A percentile compares a stretch with the other conserved stretches of the same genome.
These are phyloP conservation scores for Camillea tinctor DNA, from an alignment of 2,329 filamentous ascomycete species.

Conservation along the genomic window DNA sequence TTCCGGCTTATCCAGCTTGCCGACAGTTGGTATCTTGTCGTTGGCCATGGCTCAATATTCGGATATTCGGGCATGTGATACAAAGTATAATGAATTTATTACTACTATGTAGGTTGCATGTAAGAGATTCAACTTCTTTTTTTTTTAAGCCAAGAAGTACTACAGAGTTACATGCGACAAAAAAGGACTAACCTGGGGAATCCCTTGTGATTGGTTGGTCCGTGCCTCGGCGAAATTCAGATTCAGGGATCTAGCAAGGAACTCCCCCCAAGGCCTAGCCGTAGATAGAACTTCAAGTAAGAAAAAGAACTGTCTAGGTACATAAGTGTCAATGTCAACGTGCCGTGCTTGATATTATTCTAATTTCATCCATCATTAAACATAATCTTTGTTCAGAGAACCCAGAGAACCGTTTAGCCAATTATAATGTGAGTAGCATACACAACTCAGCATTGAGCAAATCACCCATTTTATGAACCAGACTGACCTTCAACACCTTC, in stretches of 20 bases:
- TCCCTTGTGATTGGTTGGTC: not conserved
- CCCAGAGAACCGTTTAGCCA: not conserved
- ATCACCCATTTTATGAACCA: not conserved
- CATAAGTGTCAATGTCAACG: too few species aligned
- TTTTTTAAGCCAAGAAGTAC: too few species aligned
- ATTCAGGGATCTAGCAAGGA: not conserved
- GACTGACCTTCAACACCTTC: not conserved
- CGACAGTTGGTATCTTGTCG: slow-evolving; percentile 50
- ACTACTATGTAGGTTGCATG: too few species aligned
- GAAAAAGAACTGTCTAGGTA: too few species aligned
- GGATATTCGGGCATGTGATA: not conserved
- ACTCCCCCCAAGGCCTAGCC: not conserved
- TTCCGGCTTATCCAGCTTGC: slow-evolving; percentile 59
- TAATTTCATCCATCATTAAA: not conserved
- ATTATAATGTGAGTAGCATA: not conserved
- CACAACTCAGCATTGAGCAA: too few species aligned
- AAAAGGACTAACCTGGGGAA: too few species aligned
- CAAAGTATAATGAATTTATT: too few species aligned
- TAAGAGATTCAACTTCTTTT: too few species aligned
- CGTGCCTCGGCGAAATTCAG: not conserved
- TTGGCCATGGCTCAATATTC: slow-evolving; percentile 42
- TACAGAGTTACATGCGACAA: too few species aligned
- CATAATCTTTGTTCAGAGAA: not conserved
- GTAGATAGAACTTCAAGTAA: too few species aligned
- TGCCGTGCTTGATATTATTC: not conserved